phyloP scores from a whole-genome alignment of 2,329 filamentous ascomycete genomes.

The Fusarium sp. region DNA sequence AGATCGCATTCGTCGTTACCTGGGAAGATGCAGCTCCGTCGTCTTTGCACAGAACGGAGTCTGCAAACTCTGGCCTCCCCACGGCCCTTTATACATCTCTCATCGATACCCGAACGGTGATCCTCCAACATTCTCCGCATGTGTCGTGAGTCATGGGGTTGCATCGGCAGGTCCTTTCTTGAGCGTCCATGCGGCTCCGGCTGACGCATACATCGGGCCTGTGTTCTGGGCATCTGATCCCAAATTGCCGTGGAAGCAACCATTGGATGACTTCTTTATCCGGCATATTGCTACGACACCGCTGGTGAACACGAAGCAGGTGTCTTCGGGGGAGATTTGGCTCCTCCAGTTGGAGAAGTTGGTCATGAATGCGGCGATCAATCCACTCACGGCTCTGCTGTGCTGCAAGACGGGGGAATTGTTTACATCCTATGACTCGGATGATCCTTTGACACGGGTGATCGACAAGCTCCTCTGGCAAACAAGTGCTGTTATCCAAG shows the following conservation, averaged over 20 bases:
- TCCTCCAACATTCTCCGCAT: background rate
- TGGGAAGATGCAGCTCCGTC: background rate
- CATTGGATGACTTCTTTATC: background rate
- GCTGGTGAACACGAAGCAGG: background rate
- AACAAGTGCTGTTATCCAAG: background rate
- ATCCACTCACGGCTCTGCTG: background rate
- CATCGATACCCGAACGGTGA: background rate
- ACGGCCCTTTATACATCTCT: background rate
- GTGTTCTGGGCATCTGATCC: background rate
- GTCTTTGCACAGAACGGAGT: conserved; percentile 15
- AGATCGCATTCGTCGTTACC: background rate
- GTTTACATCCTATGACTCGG: background rate
- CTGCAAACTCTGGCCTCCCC: conserved; percentile 14
- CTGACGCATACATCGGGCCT: conserved; percentile 5
- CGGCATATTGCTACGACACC: background rate
- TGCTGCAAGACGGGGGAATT: background rate
- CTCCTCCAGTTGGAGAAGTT: background rate
- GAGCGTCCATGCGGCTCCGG: conserved; percentile 1
- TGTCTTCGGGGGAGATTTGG: background rate
- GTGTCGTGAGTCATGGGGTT: conserved; percentile 9
- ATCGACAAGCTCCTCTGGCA: background rate
- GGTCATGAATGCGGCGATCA: conserved; percentile 5
- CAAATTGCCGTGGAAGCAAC: background rate
- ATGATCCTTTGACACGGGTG: background rate
- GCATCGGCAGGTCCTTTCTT: conserved; percentile 3